Evolutionary conservation across 75 land plant genomes (phyloP).

Genomic region (Cupressus sempervirens): DNA sequence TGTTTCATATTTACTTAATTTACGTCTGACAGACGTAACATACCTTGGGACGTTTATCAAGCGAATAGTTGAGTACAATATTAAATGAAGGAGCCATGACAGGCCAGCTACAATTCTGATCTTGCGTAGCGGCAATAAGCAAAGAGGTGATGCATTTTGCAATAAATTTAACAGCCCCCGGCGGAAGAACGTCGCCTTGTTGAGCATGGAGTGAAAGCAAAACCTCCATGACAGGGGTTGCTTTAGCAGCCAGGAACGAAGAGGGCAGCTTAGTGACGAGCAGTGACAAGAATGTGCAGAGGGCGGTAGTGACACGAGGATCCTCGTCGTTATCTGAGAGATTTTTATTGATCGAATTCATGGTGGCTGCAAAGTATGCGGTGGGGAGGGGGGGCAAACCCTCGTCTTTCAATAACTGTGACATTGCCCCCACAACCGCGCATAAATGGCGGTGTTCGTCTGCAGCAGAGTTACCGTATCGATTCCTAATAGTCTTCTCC

Average conservation of each 20-base stretch:
- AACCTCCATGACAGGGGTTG: constrained; percentile 22
- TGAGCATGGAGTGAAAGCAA: constrained; percentile 24
- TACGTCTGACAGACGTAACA: neutral
- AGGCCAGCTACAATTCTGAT: constrained; percentile 39
- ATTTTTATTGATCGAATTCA: constrained; percentile 46
- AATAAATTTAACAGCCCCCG: constrained; percentile 37
- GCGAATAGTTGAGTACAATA: constrained; percentile 38
- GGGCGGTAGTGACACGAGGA: constrained; percentile 37
- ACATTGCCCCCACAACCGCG: constrained; percentile 68
- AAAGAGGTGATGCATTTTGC: constrained; percentile 51
- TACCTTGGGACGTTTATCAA: constrained; percentile 70
- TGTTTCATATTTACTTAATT: neutral
- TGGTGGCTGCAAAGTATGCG: constrained; percentile 77
- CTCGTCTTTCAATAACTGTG: constrained; percentile 76
- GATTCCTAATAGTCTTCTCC: neutral
- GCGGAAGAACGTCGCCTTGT: constrained; percentile 10
- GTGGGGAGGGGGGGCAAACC: constrained; percentile 53
- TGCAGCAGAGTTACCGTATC: constrained; percentile 38
- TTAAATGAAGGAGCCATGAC: constrained; percentile 46
- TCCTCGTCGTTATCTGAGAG: constrained; percentile 18
- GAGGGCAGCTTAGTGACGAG: constrained; percentile 38
- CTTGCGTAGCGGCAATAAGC: constrained; percentile 39
- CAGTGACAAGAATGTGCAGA: constrained; percentile 53
- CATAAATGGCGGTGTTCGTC: constrained; percentile 77
- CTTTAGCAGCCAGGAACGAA: constrained; percentile 41